These are phyloP conservation scores for Draba incana DNA, from an alignment of 345 rosid species.

Conservation along the genomic window DNA sequence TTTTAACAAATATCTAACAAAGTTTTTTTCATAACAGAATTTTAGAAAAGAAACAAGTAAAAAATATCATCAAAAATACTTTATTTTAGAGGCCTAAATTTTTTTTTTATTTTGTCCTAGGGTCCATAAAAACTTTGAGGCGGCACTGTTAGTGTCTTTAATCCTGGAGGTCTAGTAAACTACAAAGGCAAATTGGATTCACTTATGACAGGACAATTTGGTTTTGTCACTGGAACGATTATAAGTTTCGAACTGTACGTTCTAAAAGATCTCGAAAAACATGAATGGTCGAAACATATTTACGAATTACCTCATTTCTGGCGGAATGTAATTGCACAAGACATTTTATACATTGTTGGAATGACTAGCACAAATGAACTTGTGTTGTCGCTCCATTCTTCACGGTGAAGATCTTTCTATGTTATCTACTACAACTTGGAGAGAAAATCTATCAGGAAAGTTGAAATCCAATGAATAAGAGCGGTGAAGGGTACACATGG, in stretches of 20 bases:
- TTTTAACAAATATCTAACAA: no score
- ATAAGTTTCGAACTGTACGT: background rate
- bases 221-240: background rate
- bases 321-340: background rate
- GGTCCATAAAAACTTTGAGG: no score
- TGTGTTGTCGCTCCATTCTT: background rate
- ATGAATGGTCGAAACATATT: background rate
- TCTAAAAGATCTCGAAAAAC: background rate
- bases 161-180: background rate
- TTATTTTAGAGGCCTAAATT: no score
- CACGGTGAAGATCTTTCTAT: background rate
- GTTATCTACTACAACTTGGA: constrained; percentile 5
- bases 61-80: no score
- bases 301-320: background rate
- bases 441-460: background rate
- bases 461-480: constrained; percentile 2
- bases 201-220: background rate
- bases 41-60: no score
- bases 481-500: background rate
- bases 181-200: background rate
- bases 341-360: background rate
- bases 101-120: no score
- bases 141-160: no score
- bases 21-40: no score
- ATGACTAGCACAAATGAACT: background rate